phyloP scores from a whole-genome alignment of 2,329 filamentous ascomycete genomes.

The Pseudohalonectria lignicola region DNA sequence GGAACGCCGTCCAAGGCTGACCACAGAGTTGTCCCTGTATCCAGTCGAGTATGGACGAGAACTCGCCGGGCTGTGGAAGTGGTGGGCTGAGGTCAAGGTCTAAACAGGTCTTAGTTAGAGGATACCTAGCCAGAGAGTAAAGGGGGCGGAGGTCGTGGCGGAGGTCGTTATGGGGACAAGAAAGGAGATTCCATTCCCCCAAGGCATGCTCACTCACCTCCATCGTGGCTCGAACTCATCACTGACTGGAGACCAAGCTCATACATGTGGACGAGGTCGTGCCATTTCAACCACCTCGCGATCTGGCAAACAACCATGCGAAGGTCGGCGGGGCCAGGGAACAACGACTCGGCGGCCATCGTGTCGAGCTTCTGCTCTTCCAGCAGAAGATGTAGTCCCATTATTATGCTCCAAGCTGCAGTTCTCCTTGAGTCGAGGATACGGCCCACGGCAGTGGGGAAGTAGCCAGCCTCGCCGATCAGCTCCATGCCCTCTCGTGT shows the following conservation, averaged over 20 bases:
- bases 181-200: background rate
- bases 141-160: too few relatives aligned
- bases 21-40: slow-evolving; percentile 34
- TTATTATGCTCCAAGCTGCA: slow-evolving; percentile 54
- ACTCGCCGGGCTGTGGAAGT: slow-evolving; percentile 17
- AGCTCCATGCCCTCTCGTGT: slow-evolving; percentile 41
- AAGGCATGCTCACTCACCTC: slow-evolving; percentile 19
- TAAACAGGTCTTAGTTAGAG: slow-evolving; percentile 9
- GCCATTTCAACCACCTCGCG: slow-evolving; percentile 70
- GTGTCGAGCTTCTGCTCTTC: slow-evolving; percentile 82
- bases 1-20: slow-evolving; percentile 23
- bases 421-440: slow-evolving; percentile 47
- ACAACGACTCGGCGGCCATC: slow-evolving; percentile 30
- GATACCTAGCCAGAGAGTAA: background rate
- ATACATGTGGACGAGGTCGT: slow-evolving; percentile 33
- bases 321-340: slow-evolving; percentile 38
- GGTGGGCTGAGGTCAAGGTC: slow-evolving; percentile 17
- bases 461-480: slow-evolving; percentile 43
- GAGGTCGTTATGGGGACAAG: too few relatives aligned
- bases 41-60: slow-evolving; percentile 37
- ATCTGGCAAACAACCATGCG: slow-evolving; percentile 73
- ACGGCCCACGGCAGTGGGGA: slow-evolving; percentile 48
- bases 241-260: slow-evolving; percentile 42
- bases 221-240: slow-evolving; percentile 23
- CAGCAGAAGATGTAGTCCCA: slow-evolving; percentile 74